Conservation (phyloP, 768 basidiomycete species). For the Dentipellis fragilis region DNA sequence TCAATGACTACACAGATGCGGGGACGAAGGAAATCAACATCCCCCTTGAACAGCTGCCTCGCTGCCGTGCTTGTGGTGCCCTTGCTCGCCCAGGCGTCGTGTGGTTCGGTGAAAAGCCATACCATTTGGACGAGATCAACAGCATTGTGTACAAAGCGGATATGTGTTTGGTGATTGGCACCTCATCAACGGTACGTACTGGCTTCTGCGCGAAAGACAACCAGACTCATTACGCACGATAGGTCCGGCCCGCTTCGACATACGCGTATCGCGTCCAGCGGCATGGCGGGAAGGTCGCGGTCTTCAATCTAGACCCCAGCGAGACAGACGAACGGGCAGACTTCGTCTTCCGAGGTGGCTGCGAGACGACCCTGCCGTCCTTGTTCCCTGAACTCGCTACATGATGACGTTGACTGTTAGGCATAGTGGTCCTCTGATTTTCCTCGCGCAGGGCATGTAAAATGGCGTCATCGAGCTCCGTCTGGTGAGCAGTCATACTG, state of each 20-base stretch:
- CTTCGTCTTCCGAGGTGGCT: conserved; percentile 40
- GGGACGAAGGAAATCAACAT: conserved; percentile 14
- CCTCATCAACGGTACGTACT: conserved; percentile 17
- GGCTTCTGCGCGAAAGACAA: neutral
- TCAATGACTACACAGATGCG: conserved; percentile 3
- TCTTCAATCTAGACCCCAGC: conserved; percentile 25
- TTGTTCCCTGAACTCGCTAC: conserved; percentile 17
- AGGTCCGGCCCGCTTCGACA: conserved; percentile 26
- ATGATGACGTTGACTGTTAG: neutral
- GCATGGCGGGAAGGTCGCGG: conserved; percentile 25
- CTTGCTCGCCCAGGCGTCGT: conserved; percentile 28
- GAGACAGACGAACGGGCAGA: conserved; percentile 33
- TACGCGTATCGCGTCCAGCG: conserved; percentile 17
- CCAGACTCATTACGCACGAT: neutral
- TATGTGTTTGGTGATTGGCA: conserved; percentile 29
- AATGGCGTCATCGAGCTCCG: no score
- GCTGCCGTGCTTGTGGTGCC: conserved; percentile 19
- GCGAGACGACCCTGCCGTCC: conserved; percentile 33
- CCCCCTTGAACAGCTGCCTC: conserved; percentile 21
- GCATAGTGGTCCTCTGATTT: no score
- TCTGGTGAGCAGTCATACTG: no score
- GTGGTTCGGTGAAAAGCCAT: conserved; percentile 29
- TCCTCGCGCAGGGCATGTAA: no score
- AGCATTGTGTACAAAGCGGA: conserved; percentile 20
- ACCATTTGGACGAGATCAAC: conserved; percentile 21